A percentile compares a stretch with the other conserved stretches of the same genome.
phyloP scores from a whole-genome alignment of 345 rosid genomes.

The Microthlaspi erraticum region DNA sequence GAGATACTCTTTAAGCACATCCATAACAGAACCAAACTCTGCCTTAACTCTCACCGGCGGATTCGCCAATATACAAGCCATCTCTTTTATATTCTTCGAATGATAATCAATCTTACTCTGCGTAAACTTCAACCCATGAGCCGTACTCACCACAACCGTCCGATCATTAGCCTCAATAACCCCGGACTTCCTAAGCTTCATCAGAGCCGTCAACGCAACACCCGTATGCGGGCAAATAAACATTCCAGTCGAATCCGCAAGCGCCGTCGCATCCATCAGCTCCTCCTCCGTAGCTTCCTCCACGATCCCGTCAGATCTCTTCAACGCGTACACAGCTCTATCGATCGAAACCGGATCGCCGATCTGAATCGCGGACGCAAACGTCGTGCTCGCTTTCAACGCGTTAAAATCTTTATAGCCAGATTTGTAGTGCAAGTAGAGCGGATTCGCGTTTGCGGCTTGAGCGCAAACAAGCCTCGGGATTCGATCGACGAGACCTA shows the following conservation, averaged over 20 bases:
- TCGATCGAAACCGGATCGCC: conserved; percentile 90
- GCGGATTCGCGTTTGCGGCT: conserved; percentile 89
- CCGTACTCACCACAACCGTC: conserved; percentile 84
- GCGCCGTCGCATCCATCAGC: conserved; percentile 86
- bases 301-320: conserved; percentile 72
- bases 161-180: conserved; percentile 65
- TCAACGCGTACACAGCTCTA: conserved; percentile 78
- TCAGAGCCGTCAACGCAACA: conserved; percentile 79
- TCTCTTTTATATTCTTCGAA: conserved; percentile 65
- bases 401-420: conserved; percentile 68
- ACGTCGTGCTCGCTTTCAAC: conserved; percentile 62
- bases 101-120: conserved; percentile 82
- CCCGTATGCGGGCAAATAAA: conserved; percentile 92
- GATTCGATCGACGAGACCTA: conserved; percentile 73
- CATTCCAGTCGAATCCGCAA: conserved; percentile 90
- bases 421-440: conserved; percentile 66
- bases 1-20: conserved; percentile 59
- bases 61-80: conserved; percentile 78
- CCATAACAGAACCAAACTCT: conserved; percentile 79
- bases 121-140: conserved; percentile 87
- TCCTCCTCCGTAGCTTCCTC: conserved; percentile 90
- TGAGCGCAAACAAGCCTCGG: conserved; percentile 90
- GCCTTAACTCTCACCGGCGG: conserved; percentile 75
- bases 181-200: conserved; percentile 71
- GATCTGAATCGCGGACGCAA: conserved; percentile 90